Evolutionary conservation across 2,329 filamentous ascomycete species (phyloP), one percentile per base, ranked within the genome.

Genomic region (Talaromyces albobiverticillius): DNA sequence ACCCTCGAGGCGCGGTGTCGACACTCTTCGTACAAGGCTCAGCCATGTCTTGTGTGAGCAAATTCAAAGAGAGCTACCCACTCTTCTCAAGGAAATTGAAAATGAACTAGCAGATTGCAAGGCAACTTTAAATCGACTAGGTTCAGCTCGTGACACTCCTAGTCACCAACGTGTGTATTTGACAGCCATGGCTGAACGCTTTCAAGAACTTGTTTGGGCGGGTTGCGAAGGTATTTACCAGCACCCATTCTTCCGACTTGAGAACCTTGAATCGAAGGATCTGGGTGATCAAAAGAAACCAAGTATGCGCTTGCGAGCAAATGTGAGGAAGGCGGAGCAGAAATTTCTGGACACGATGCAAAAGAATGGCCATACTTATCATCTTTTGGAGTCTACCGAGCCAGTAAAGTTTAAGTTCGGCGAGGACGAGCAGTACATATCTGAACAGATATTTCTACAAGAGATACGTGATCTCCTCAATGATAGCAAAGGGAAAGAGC

Each of bases 31-130:
- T 29, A 56, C 47, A 1, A 66, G 62, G 26, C 53, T 73, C 1
- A 67, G 63, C 7, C 58, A 60, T 16, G 57, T 70, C 10, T 60
- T 73, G 2, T 60, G 69, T 4, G 56, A 64, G 8, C 67, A 72
- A 22, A 67, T 72, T 13, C 47, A 48, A 22, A 54, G 43, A 43
- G 50, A 57, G 18, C 51, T 63, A 4, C 61, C 60, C 1, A 45
- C 56, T 8, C 54, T 63, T 5, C 8, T 57, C 25, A 53, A 52
- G 16, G 58, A 59, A 13, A 53, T 62, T 3, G 58, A 60, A 34
- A 9, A 11, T 4, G 54, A 56, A 45, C 46, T 59, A 14, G 38
- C 38, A 36, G 31, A 22, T 14, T 58, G 54, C 58, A 59, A 58
- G 31, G 29, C 40, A 22, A 55, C 52, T 14, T 43, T 61, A 14